Evolutionary conservation across 805 yeast species (phyloP), one percentile per base, ranked within the genome.

Genomic region (Kluyveromyces siamensis): DNA sequence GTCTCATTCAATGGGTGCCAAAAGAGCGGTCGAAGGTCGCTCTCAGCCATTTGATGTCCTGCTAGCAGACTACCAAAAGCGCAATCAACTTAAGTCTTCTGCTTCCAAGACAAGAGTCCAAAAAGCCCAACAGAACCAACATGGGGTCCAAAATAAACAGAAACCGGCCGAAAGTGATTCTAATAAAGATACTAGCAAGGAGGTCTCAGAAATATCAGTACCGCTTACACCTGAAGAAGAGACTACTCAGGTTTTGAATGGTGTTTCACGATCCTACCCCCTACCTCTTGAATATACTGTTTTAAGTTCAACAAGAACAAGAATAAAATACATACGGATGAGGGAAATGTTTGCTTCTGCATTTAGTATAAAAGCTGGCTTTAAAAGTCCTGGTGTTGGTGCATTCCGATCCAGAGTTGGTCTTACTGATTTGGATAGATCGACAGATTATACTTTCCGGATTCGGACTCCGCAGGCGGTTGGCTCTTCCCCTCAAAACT

Each of bases 1-100:
- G 63, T 89, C 97, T 0, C 99, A 93, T 67, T 87, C 98, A 1
- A 90, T 93, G 96, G 97, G 97, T 35, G 96, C 97, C 27, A 93
- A 93, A 60, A 78, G 99, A 57, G 90, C 96, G 0, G 99, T 93
- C 18, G 81, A 80, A 16, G 99, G 99, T 10, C 76, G 99, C 58
- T 82, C 95, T 36, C 90, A 93, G 8, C 89, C 96, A 0, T 93
- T 89, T 68, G 99, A 93, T 65, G 81, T 80, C 27, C 71, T 93
- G 47, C 72, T 93, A 48, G 88, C 90, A 18, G 90, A 88, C 16
- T 90, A 91, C 62, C 99, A 93, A 69, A 82, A 89, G 58, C 80
- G 87, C 58, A 91, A 91, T 63, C 97, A 93, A 66, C 91, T 95
- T 37, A 89, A 87, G 63, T 73, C 85, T 50, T 95, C 88, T 1